These are phyloP conservation scores for Cardamine resedifolia DNA, from an alignment of 345 rosid genomes.

Conservation along the genomic window DNA sequence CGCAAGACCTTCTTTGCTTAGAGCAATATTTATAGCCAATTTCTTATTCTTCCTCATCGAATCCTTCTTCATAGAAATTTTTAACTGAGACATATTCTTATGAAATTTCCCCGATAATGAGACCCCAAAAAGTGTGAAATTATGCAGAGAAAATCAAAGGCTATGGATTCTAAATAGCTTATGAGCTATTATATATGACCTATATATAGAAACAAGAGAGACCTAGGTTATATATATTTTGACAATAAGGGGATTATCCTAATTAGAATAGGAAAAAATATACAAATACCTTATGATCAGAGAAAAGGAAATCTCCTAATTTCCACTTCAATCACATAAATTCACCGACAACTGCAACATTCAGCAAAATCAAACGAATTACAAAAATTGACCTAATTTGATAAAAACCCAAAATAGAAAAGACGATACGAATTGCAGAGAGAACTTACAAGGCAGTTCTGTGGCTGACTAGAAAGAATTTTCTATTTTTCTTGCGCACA, in stretches of 20 bases:
- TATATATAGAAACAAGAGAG: not conserved
- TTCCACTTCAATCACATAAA: constrained; percentile 5
- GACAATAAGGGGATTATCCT: not conserved
- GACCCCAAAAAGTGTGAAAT: not conserved
- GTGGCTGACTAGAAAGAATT: not conserved
- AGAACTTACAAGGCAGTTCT: not conserved
- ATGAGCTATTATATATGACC: no score
- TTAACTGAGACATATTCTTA: constrained; percentile 15
- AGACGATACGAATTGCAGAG: not conserved
- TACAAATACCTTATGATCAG: not conserved
- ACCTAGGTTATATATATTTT: not conserved
- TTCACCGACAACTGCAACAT: not conserved
- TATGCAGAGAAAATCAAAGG: not conserved
- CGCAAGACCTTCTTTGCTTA: constrained; percentile 10
- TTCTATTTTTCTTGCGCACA: not conserved
- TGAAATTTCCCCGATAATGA: not conserved
- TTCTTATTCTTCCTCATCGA: constrained; percentile 23
- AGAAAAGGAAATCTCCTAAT: not conserved
- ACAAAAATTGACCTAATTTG: no score
- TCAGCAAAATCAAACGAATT: not conserved
- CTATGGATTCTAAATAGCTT: not conserved
- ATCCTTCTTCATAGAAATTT: constrained; percentile 15
- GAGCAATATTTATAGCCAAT: constrained; percentile 3
- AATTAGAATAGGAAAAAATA: not conserved
- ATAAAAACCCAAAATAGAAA: not conserved